A percentile compares a stretch with the other conserved stretches of the same genome.
Evolutionary conservation across 106 monocot genomes (phyloP).

Genomic region (Alisma plantagoaquatica): DNA sequence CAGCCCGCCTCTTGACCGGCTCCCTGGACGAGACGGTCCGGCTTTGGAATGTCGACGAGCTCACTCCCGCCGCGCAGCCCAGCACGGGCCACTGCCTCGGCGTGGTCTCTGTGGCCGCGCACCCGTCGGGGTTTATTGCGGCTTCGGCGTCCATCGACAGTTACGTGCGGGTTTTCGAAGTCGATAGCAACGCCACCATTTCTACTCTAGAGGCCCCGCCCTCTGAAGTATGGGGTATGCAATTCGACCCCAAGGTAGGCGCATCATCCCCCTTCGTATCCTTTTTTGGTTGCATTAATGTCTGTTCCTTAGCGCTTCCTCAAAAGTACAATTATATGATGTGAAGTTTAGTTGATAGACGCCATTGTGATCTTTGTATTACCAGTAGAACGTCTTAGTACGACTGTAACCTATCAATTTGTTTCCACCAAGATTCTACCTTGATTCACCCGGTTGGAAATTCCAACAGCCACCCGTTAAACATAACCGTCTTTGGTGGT

Average conservation of each 20-base stretch:
- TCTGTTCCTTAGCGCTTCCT: neutral
- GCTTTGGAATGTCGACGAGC: constrained; percentile 76
- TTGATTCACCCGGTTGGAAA: too few species aligned
- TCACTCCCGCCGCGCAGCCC: constrained; percentile 34
- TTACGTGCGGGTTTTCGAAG: constrained; percentile 80
- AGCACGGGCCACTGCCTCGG: constrained; percentile 75
- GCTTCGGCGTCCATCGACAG: constrained; percentile 94
- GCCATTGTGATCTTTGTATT: too few species aligned
- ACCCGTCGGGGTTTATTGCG: constrained; percentile 63
- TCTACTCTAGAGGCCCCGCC: constrained; percentile 82
- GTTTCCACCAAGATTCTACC: too few species aligned
- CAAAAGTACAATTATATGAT: too few species aligned
- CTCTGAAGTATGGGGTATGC: constrained; percentile 87
- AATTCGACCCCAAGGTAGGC: constrained; percentile 89
- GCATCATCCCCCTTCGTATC: neutral
- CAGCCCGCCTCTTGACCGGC: constrained; percentile 85
- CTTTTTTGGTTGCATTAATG: too few species aligned
- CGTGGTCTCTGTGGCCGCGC: constrained; percentile 86
- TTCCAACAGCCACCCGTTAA: too few species aligned
- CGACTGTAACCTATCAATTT: neutral
- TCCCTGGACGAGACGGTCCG: constrained; percentile 95
- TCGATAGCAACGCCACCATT: constrained; percentile 53
- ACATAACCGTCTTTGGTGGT: too few species aligned
- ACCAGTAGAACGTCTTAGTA: too few species aligned
- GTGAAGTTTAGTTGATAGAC: too few species aligned